phyloP scores from a whole-genome alignment of 2,329 filamentous ascomycete genomes.

The Emergomyces pasteurianus region DNA sequence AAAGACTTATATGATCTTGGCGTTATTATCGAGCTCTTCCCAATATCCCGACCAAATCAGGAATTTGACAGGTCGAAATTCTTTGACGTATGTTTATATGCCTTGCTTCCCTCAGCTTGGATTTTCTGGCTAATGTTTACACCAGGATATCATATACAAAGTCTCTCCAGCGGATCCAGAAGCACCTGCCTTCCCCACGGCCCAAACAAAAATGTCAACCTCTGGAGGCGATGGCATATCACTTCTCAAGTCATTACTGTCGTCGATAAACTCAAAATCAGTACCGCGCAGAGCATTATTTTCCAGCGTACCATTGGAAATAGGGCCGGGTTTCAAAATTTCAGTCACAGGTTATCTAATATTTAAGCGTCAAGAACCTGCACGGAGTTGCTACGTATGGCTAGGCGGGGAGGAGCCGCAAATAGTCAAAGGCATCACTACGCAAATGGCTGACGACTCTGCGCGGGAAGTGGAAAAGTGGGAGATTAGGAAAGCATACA shows the following conservation, averaged over 20 bases:
- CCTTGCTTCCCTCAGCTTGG: neutral
- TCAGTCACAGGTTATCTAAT: constrained; percentile 90
- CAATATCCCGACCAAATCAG: constrained; percentile 59
- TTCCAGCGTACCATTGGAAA: constrained; percentile 72
- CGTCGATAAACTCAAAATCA: constrained; percentile 83
- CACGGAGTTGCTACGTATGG: constrained; percentile 77
- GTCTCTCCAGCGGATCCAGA: constrained; percentile 58
- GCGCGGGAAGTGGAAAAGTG: constrained; percentile 62
- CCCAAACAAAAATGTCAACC: constrained; percentile 40
- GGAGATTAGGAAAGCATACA: constrained; percentile 86
- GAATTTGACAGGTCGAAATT: constrained; percentile 76
- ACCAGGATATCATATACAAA: constrained; percentile 79
- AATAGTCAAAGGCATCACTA: constrained; percentile 63
- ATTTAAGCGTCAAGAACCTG: constrained; percentile 70
- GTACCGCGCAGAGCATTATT: constrained; percentile 77
- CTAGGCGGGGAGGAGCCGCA: constrained; percentile 74
- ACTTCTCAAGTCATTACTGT: constrained; percentile 66
- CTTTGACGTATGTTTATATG: constrained; percentile 59
- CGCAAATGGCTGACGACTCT: constrained; percentile 65
- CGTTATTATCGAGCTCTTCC: constrained; percentile 84
- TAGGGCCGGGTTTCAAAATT: constrained; percentile 73
- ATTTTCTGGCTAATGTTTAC: constrained; percentile 12
- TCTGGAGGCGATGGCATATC: constrained; percentile 65
- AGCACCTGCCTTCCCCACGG: constrained; percentile 41
- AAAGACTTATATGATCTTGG: constrained; percentile 93